These are phyloP conservation scores for Epichloe glyceriae DNA, from an alignment of 2,329 filamentous ascomycete genomes.

Conservation along the genomic window DNA sequence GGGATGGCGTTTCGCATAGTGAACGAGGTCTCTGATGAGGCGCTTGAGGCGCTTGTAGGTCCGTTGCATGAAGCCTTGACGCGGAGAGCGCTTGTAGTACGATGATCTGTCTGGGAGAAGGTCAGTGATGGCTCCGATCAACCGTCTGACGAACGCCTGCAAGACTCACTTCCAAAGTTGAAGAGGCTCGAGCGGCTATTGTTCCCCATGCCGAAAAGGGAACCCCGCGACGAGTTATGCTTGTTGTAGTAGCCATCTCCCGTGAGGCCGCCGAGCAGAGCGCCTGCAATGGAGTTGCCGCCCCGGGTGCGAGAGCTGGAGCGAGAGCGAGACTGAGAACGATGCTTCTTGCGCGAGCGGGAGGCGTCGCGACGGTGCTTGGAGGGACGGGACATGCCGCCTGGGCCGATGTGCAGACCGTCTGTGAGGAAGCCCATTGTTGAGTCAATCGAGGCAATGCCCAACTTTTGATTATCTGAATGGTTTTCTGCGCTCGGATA, in stretches of 20 bases:
- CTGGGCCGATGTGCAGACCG: constrained; percentile 9
- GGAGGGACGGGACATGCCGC: constrained; percentile 15
- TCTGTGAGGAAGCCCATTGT: constrained; percentile 23
- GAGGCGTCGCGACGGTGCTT: constrained; percentile 16
- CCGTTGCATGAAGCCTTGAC: constrained; percentile 63
- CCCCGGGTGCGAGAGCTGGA: constrained; percentile 23
- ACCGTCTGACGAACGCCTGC: no score
- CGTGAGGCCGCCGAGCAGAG: constrained; percentile 18
- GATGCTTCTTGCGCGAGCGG: constrained; percentile 21
- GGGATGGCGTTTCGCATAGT: constrained; percentile 73
- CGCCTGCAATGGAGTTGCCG: constrained; percentile 20
- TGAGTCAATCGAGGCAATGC: no score
- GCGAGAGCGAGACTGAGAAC: constrained; percentile 21
- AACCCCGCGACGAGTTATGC: constrained; percentile 29
- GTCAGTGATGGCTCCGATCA: not conserved
- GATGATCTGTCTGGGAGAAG: constrained; percentile 35
- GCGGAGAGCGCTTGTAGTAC: constrained; percentile 71
- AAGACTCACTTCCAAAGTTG: constrained; percentile 18
- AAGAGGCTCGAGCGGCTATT: constrained; percentile 34
- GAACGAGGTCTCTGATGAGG: constrained; percentile 65
- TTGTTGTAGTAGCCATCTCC: constrained; percentile 22
- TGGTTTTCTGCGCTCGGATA: no score
- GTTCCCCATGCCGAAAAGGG: constrained; percentile 35
- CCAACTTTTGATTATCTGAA: no score
- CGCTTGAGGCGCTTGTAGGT: constrained; percentile 64